A percentile compares a stretch with the other conserved stretches of the same genome.
Conservation (phyloP, 2,329 filamentous ascomycete genomes). For the Colletotrichum incanum region DNA sequence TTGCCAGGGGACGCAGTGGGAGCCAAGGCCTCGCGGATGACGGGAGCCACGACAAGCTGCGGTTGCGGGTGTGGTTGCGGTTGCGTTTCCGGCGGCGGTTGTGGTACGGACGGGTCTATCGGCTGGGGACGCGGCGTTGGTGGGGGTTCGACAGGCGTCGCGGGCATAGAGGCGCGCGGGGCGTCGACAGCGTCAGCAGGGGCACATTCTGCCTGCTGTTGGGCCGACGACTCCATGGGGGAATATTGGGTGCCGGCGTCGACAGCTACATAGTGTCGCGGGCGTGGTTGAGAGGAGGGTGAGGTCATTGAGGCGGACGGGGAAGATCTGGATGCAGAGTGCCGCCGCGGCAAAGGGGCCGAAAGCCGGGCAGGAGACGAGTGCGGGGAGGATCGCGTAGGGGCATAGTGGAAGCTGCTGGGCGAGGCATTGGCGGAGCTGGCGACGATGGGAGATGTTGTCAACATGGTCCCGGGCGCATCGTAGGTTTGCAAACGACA, state of each 20-base stretch:
- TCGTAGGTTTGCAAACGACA: conserved; percentile 52
- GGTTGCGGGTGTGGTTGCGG: conserved; percentile 37
- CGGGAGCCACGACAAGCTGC: conserved; percentile 26
- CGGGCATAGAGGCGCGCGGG: conserved; percentile 47
- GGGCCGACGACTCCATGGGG: conserved; percentile 59
- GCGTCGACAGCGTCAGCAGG: conserved; percentile 40
- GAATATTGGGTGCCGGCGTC: conserved; percentile 66
- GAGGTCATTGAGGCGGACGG: conserved; percentile 52
- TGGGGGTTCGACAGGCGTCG: conserved; percentile 47
- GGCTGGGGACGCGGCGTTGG: conserved; percentile 42
- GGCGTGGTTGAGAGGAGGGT: conserved; percentile 46
- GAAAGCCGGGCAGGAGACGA: conserved; percentile 59
- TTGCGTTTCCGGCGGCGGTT: conserved; percentile 34
- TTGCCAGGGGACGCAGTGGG: conserved; percentile 57
- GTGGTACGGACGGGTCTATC: conserved; percentile 35
- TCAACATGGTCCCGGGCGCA: conserved; percentile 72
- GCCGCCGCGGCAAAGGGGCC: conserved; percentile 58
- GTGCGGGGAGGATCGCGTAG: conserved; percentile 60
- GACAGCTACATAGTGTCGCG: conserved; percentile 62
- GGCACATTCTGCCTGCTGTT: conserved; percentile 32
- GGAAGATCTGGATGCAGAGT: conserved; percentile 52
- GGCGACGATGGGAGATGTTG: conserved; percentile 69
- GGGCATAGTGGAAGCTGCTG: conserved; percentile 64
- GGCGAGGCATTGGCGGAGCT: conserved; percentile 69
- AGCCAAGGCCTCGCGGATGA: conserved; percentile 19